Conservation (phyloP, 208 protist species). For the Porcisia hertigi region DNA sequence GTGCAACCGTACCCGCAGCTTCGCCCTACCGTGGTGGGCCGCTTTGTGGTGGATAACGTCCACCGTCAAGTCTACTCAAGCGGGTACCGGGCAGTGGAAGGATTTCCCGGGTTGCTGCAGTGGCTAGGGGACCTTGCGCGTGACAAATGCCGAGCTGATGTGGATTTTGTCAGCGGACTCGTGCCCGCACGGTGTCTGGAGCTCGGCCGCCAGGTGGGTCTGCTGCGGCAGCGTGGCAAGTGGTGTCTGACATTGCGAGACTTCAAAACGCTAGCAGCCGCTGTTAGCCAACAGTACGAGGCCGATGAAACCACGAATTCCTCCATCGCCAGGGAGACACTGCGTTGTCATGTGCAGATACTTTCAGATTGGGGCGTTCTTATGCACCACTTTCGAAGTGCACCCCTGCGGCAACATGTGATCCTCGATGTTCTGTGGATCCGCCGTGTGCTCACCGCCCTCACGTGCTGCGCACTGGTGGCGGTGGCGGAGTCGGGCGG, state of each 20-base stretch:
- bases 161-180: slow-evolving; percentile 69
- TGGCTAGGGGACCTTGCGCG: slow-evolving; percentile 73
- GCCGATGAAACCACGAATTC: not conserved
- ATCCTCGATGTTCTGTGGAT: slow-evolving; percentile 75
- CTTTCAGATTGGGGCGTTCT: slow-evolving; percentile 63
- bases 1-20: slow-evolving; percentile 61
- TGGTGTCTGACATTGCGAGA: slow-evolving; percentile 59
- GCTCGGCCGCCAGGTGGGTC: slow-evolving; percentile 35
- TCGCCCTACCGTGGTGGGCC: slow-evolving; percentile 64
- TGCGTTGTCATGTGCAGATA: slow-evolving; percentile 77
- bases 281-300: slow-evolving; percentile 49
- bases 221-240: slow-evolving; percentile 40
- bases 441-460: slow-evolving; percentile 32
- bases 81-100: slow-evolving; percentile 42
- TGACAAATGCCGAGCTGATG: slow-evolving; percentile 55
- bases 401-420: slow-evolving; percentile 46
- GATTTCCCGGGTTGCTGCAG: slow-evolving; percentile 61
- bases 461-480: slow-evolving; percentile 33
- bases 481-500: slow-evolving; percentile 12
- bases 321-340: slow-evolving; percentile 29
- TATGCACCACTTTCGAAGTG: slow-evolving; percentile 61
- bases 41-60: slow-evolving; percentile 74
- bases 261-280: slow-evolving; percentile 58
- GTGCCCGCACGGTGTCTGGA: slow-evolving; percentile 52
- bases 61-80: slow-evolving; percentile 48